Evolutionary conservation across 176 grass and related monocot species (phyloP), one percentile per base, ranked within the genome.

Genomic region (Raddia distichophylla): DNA sequence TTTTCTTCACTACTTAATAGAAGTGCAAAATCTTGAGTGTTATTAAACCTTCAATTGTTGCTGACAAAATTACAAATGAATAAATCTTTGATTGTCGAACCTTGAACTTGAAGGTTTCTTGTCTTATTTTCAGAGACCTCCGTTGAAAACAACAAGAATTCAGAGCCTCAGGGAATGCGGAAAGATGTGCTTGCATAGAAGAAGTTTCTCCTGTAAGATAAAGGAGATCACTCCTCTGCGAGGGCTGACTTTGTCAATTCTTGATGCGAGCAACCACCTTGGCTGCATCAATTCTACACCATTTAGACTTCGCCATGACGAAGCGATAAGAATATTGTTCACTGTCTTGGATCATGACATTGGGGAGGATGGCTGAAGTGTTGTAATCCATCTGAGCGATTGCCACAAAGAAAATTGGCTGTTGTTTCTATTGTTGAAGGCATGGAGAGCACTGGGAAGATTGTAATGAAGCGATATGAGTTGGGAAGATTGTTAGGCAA

Each of bases 111-210:
- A 63, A 62, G 4, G 16, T 33, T 20, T 69, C 2, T 69, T 48
- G 22, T 69, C 62, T 45, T 80, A 4, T 61, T 5, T 12, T 13
- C 82, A 85, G 77, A 49, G n/a, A 68, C 69, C 22, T 19, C 18
- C 27, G 57, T 57, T 3, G 6, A 62, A 62, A 45, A 27, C 27
- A 57, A 48, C 6, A 83, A 67, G 11, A 15, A 81, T 22, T 16
- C 14, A 77, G 81, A 85, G 65, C 72, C 9, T 84, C 55, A 68
- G 77, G 96, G 93, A 83, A 99, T 99, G 96, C 93, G 82, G 93
- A 95, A 99, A 99, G 83, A 99, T 99, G 96, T 99, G 93, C 68
- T 90, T 95, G 67, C 60, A 73, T 77, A 86, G 73, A 76, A 74
- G 53, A 79, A 68, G 80, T 64, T 86, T 63, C 54, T 56, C 62